Conservation (phyloP, 345 rosid species). For the Eucalyptus curtisii region DNA sequence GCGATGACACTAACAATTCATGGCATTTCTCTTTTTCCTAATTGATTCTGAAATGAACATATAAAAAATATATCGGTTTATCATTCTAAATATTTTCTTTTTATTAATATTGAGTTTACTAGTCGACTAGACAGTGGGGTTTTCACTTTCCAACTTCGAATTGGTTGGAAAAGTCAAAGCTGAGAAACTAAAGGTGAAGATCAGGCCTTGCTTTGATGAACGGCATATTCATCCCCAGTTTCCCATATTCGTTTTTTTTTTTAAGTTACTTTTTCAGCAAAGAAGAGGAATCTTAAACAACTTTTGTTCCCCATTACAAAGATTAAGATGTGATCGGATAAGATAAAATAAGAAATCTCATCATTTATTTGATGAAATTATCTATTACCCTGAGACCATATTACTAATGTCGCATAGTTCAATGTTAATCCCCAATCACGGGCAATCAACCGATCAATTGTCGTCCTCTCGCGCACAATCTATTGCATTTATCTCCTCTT, state of each 20-base stretch:
- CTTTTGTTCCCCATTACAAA: background rate
- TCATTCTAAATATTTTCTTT: background rate
- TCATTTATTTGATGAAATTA: background rate
- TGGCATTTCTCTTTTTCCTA: too few relatives aligned
- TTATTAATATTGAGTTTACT: background rate
- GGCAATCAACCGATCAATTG: conserved; percentile 64
- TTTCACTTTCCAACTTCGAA: background rate
- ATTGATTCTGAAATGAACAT: too few relatives aligned
- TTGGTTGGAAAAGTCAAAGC: background rate
- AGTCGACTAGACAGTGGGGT: background rate
- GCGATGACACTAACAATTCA: too few relatives aligned
- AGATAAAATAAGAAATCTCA: background rate
- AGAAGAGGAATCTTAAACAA: background rate
- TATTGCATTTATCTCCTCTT: conserved; percentile 37
- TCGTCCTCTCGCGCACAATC: conserved; percentile 77
- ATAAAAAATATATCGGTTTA: background rate
- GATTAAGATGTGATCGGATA: accelerated
- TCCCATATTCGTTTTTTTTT: background rate
- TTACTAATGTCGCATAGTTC: conserved; percentile 77
- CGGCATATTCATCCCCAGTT: background rate
- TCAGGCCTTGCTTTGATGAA: background rate
- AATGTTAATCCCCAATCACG: conserved; percentile 82
- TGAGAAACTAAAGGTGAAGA: background rate
- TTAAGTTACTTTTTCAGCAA: background rate
- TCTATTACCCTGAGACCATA: conserved; percentile 61